Conservation (phyloP, 108 stramenopile genomes). For the Epipyxis sp. region DNA sequence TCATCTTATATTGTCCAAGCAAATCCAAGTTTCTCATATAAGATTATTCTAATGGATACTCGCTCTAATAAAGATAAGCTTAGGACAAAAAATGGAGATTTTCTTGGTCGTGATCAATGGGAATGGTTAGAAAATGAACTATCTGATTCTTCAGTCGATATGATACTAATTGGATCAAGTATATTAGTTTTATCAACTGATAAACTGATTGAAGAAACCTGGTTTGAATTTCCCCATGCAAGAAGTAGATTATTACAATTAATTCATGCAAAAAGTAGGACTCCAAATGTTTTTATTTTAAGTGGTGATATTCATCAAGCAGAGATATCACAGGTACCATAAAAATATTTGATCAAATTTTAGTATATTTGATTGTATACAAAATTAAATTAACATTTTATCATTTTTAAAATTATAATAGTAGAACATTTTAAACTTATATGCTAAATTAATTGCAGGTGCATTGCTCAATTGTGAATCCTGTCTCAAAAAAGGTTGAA, state of each 20-base stretch:
- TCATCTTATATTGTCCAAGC: conserved; percentile 39
- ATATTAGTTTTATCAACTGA: conserved; percentile 72
- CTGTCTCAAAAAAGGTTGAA: neutral
- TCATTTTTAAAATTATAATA: too few species aligned
- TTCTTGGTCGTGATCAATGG: conserved; percentile 79
- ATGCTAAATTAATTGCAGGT: too few species aligned
- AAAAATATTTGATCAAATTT: too few species aligned
- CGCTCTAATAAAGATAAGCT: conserved; percentile 69
- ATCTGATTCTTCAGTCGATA: conserved; percentile 36
- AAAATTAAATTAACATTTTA: too few species aligned
- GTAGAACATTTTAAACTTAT: too few species aligned
- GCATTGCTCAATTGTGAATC: too few species aligned
- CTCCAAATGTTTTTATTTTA: conserved; percentile 46
- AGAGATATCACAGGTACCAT: conserved; percentile 57
- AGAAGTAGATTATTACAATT: conserved; percentile 60
- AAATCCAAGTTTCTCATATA: conserved; percentile 37
- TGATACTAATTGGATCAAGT: conserved; percentile 66
- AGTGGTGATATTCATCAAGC: conserved; percentile 85
- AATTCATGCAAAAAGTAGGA: conserved; percentile 35
- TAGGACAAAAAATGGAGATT: conserved; percentile 60
- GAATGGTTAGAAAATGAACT: conserved; percentile 64
- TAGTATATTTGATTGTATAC: too few species aligned
- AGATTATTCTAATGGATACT: conserved; percentile 73
- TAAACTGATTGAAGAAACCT: conserved; percentile 75
- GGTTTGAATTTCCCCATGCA: conserved; percentile 78